These are phyloP conservation scores for Lachancea thermotolerans DNA, from an alignment of 805 yeast species.

Conservation along the genomic window DNA sequence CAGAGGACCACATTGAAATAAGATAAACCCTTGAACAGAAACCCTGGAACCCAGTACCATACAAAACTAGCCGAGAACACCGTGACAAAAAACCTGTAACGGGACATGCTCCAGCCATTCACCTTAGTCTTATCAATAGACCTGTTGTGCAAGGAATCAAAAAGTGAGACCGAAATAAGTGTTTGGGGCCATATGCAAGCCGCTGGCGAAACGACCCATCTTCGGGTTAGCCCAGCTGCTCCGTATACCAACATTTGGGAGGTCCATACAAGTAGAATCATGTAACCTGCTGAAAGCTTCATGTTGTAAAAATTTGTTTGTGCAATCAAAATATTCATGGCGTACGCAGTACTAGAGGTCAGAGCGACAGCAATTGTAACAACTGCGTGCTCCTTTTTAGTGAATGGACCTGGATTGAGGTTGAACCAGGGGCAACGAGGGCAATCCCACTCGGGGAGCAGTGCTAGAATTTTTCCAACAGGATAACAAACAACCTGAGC, in stretches of 20 bases:
- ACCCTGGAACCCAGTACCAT: slow-evolving; percentile 66
- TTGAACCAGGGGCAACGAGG: slow-evolving; percentile 26
- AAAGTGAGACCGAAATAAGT: slow-evolving; percentile 51
- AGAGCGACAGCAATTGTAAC: slow-evolving; percentile 43
- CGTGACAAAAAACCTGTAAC: slow-evolving; percentile 42
- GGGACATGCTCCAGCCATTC: slow-evolving; percentile 54
- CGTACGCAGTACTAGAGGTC: slow-evolving; percentile 43
- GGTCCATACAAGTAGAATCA: slow-evolving; percentile 44
- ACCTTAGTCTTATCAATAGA: slow-evolving; percentile 37
- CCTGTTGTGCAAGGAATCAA: slow-evolving; percentile 42
- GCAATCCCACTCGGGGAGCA: slow-evolving; percentile 37
- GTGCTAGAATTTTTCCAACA: slow-evolving; percentile 39
- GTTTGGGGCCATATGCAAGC: slow-evolving; percentile 59
- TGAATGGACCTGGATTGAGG: slow-evolving; percentile 48
- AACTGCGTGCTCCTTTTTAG: slow-evolving; percentile 46
- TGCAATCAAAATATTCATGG: slow-evolving; percentile 49
- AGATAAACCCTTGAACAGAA: slow-evolving; percentile 51
- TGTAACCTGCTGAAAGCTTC: slow-evolving; percentile 42
- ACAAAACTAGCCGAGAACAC: slow-evolving; percentile 39
- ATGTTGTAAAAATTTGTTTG: slow-evolving; percentile 40
- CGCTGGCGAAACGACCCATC: slow-evolving; percentile 53
- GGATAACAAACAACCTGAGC: slow-evolving; percentile 51
- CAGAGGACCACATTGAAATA: slow-evolving; percentile 45
- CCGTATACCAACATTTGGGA: slow-evolving; percentile 64
- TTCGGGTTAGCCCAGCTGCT: slow-evolving; percentile 53